Evolutionary conservation across 257 asterid genomes (phyloP), one percentile per base, ranked within the genome.

Genomic region (Mitragyna speciosa): DNA sequence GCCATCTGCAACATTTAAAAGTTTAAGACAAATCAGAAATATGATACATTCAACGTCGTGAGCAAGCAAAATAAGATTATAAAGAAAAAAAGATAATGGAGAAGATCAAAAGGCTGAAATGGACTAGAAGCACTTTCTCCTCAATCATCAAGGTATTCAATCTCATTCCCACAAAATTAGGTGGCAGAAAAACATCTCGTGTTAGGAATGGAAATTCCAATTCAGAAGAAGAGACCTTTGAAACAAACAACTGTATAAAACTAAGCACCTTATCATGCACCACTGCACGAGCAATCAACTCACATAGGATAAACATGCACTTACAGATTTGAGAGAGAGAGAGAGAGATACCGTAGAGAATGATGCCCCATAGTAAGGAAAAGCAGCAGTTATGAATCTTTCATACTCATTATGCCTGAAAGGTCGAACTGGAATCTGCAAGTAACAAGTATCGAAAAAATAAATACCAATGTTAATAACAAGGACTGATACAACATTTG

Each of bases 381-480:
- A 90, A 70, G 98, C 97, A 73, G 97, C 88, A 64, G 94, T 85
- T 78, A 94, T 87, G 78, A 94, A 94, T 85, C 98, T 89, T 78
- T 94, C 98, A 48, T 94, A 94, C 85, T 94, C 97, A 14, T 93
- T 89, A 76, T 94, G 98, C 69, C 92, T 91, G 92, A 82, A 94
- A n/a, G 98, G 98, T 45, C 97, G 91, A 77, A 94, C 98, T 65
- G 98, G 98, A 81, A 94, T 94, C 98, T 94, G 97, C 87, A 83
- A 63, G 76, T 26, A 24, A 78, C 45, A 76, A 47, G 24, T 24
- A 12, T 30, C 71, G 43, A 76, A 48, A 48, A 15, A 72, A 84
- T 70, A 51, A 54, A 36, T 51, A 22, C 30, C 39, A 33, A 28
- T 26, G 69, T 28, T 64, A 64, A 76, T 64, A 52, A 72, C 68